These are phyloP conservation scores for Suhomyces xylopsoci DNA, from an alignment of 805 yeast genomes.

Conservation along the genomic window DNA sequence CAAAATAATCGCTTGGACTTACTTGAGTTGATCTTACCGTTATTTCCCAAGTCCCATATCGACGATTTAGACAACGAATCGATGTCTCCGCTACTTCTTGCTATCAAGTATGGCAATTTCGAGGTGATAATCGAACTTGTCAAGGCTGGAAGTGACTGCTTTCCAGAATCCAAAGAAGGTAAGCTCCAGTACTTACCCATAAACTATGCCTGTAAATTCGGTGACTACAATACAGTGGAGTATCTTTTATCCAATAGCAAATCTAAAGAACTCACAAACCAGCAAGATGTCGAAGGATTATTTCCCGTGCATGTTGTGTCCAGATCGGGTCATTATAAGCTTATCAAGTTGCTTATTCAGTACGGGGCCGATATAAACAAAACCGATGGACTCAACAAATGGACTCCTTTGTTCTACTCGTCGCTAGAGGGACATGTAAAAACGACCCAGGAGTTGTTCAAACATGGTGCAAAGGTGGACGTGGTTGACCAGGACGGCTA, in stretches of 20 bases:
- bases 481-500: constrained; percentile 75
- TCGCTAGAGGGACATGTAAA: constrained; percentile 77
- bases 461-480: constrained; percentile 66
- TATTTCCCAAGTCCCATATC: constrained; percentile 33
- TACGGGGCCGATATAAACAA: constrained; percentile 74
- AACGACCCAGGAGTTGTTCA: constrained; percentile 68
- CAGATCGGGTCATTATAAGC: constrained; percentile 68
- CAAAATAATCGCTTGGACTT: constrained; percentile 48
- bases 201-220: constrained; percentile 84
- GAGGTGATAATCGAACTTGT: constrained; percentile 34
- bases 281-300: constrained; percentile 82
- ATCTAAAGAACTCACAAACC: constrained; percentile 33
- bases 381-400: constrained; percentile 79
- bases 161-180: constrained; percentile 45
- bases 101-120: constrained; percentile 67
- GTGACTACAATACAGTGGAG: constrained; percentile 68
- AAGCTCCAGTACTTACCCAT: constrained; percentile 70
- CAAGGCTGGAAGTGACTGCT: constrained; percentile 33
- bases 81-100: constrained; percentile 76
- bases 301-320: constrained; percentile 87
- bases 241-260: constrained; percentile 48
- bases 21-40: constrained; percentile 39
- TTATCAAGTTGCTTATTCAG: constrained; percentile 66
- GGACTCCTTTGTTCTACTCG: constrained; percentile 93
- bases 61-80: constrained; percentile 68